phyloP scores from a whole-genome alignment of 164 flowering plant genomes.

The Tinospora cordifolia region DNA sequence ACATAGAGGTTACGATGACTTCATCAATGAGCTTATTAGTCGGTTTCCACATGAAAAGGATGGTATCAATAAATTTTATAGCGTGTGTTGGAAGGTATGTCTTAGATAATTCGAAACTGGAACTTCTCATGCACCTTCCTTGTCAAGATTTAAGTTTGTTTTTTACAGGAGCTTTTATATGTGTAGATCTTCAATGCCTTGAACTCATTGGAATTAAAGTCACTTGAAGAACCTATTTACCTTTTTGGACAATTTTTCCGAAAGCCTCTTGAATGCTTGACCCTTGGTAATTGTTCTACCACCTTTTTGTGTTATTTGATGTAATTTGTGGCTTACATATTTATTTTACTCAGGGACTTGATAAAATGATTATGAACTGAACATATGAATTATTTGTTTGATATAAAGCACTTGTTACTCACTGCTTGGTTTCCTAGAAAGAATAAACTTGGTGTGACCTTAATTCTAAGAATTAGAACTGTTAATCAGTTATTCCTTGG shows the following conservation, averaged over 20 bases:
- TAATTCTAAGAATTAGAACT: too few relatives aligned
- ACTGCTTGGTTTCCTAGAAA: too few relatives aligned
- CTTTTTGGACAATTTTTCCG: conserved; percentile 90
- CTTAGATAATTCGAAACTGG: conserved; percentile 19
- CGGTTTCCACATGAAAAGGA: conserved; percentile 87
- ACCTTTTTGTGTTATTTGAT: background rate
- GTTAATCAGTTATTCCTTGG: too few relatives aligned
- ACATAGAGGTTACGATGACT: conserved; percentile 69
- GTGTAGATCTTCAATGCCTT: conserved; percentile 76
- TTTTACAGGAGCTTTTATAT: conserved; percentile 8
- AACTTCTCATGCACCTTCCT: conserved; percentile 13
- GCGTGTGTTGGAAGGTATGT: conserved; percentile 94
- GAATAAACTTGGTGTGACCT: too few relatives aligned
- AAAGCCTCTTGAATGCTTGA: conserved; percentile 91
- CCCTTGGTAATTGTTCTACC: conserved; percentile 52
- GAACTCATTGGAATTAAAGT: conserved; percentile 88
- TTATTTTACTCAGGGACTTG: background rate
- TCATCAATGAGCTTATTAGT: conserved; percentile 55
- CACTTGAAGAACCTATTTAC: conserved; percentile 94
- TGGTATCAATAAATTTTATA: conserved; percentile 77
- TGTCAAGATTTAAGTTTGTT: background rate
- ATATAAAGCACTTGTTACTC: too few relatives aligned
- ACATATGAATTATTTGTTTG: background rate
- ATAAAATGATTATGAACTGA: too few relatives aligned
- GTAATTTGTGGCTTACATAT: background rate